Conservation (phyloP, 768 basidiomycete genomes). For the Serendipita indica region DNA sequence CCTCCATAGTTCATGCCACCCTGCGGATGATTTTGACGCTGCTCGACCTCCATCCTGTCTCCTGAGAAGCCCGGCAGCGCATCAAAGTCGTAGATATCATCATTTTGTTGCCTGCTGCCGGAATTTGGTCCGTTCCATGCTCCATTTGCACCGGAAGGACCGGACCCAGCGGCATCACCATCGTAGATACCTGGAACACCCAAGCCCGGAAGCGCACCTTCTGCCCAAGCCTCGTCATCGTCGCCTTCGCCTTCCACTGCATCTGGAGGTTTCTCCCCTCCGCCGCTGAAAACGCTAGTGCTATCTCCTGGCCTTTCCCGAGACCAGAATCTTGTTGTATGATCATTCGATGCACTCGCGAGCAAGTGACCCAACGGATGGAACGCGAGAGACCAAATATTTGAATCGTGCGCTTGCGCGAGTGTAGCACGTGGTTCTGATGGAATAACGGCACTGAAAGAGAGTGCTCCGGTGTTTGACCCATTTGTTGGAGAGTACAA, state of each 20-base stretch:
- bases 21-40: no score
- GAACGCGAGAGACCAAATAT: constrained; percentile 90
- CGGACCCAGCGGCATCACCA: not conserved
- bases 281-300: constrained; percentile 59
- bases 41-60: not conserved
- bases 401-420: constrained; percentile 94
- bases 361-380: constrained; percentile 94
- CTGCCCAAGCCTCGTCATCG: constrained; percentile 34
- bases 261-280: constrained; percentile 75
- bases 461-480: constrained; percentile 28
- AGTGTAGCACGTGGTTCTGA: constrained; percentile 63
- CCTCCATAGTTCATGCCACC: no score
- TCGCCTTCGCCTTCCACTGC: constrained; percentile 31
- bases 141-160: not conserved
- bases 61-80: not conserved
- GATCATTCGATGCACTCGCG: constrained; percentile 90
- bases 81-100: not conserved
- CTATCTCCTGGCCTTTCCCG: constrained; percentile 79
- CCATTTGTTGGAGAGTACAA: constrained; percentile 33
- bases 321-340: constrained; percentile 98
- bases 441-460: constrained; percentile 30
- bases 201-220: constrained; percentile 61
- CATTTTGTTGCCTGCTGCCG: not conserved
- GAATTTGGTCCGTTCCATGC: not conserved
- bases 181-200: not conserved